Conservation (phyloP, 2,329 filamentous ascomycete genomes). For the Aspergillus viridinutans region DNA sequence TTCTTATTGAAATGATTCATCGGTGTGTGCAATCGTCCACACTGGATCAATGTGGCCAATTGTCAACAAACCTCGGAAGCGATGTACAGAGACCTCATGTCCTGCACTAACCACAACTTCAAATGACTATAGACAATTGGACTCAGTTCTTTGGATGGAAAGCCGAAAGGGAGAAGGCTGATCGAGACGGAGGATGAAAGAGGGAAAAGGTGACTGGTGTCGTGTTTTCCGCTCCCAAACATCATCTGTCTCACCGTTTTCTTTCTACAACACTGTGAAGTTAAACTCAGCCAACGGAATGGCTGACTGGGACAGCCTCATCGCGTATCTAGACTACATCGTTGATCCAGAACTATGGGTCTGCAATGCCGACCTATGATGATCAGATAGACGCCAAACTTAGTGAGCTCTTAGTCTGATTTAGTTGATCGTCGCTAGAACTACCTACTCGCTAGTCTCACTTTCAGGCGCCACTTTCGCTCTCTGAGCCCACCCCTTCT, state of each 20-base stretch:
- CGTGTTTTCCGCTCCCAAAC: not conserved
- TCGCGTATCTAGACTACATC: not conserved
- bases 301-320: not conserved
- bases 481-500: conserved; percentile 8
- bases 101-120: not conserved
- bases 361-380: not conserved
- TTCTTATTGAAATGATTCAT: not conserved
- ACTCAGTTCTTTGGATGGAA: not conserved
- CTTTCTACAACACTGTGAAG: too few relatives aligned
- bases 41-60: not conserved
- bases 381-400: not conserved
- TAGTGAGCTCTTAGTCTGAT: not conserved
- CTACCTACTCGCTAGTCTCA: conserved; percentile 17
- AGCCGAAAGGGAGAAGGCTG: not conserved
- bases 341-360: not conserved
- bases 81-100: not conserved
- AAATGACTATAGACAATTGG: not conserved
- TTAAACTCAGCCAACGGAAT: too few relatives aligned
- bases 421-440: conserved; percentile 5
- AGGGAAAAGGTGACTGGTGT: not conserved
- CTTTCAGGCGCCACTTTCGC: conserved; percentile 5
- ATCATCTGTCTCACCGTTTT: too few relatives aligned
- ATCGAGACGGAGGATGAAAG: not conserved
- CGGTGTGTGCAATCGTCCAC: not conserved
- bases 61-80: not conserved